Evolutionary conservation across 176 grass and related monocot genomes (phyloP).

Genomic region (Rhynchospora tenuis): DNA sequence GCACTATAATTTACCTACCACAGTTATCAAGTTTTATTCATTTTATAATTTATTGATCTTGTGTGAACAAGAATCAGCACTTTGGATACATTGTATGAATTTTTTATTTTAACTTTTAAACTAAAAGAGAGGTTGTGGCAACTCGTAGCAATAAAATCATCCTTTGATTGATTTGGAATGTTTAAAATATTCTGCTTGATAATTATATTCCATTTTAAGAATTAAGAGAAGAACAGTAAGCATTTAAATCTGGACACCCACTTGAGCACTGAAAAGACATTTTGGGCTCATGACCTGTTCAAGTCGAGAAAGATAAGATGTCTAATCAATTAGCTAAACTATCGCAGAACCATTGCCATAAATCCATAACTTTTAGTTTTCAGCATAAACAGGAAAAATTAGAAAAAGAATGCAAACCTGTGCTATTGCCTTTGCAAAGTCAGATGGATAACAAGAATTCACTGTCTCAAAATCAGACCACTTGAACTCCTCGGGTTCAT

Average conservation of each 20-base stretch:
- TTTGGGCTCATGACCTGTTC: not conserved
- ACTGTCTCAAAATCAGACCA: conserved; percentile 90
- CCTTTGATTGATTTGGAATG: not conserved
- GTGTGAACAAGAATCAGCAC: not conserved
- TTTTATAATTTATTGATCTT: not conserved
- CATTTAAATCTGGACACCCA: not conserved
- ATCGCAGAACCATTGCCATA: not conserved
- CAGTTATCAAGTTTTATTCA: not conserved
- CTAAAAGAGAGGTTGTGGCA: not conserved
- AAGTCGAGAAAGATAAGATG: not conserved
- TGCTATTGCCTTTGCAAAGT: conserved; percentile 74
- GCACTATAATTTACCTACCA: not conserved
- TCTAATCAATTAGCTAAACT: not conserved
- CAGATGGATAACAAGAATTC: conserved; percentile 62
- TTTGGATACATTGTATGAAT: not conserved
- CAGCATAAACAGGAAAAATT: not conserved
- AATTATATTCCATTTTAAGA: conserved; percentile 9
- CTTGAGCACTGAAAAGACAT: not conserved
- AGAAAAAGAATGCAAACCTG: conserved; percentile 34
- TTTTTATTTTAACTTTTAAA: not conserved
- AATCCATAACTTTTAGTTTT: not conserved
- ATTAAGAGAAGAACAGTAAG: not conserved
- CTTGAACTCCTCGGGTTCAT: conserved; percentile 27
- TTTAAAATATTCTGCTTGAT: not conserved
- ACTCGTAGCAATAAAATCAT: not conserved